Percentiles rank a stretch among this genome's conserved stretches.
These are phyloP conservation scores for Schizosaccharomyces osmophilus DNA, from an alignment of 805 yeast species.

Conservation along the genomic window DNA sequence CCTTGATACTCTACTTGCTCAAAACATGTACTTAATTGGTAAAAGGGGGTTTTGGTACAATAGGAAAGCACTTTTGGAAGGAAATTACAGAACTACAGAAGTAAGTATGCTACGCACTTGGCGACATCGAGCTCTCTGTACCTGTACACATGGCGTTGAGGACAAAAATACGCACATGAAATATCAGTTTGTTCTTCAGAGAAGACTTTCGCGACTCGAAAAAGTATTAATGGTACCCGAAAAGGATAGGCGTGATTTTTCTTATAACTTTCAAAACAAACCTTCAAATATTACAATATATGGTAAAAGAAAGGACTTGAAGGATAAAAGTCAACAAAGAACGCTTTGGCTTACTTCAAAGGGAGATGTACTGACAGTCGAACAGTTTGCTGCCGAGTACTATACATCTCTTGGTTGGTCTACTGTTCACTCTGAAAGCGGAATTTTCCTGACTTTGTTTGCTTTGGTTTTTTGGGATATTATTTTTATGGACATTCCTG, in stretches of 20 bases:
- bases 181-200: slow-evolving; percentile 7
- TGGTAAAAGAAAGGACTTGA: slow-evolving; percentile 3
- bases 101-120: slow-evolving; percentile 4
- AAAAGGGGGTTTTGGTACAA: slow-evolving; percentile 10
- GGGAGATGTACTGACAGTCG: slow-evolving; percentile 11
- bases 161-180: slow-evolving; percentile 8
- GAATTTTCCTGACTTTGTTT: slow-evolving; percentile 13
- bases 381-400: slow-evolving; percentile 13
- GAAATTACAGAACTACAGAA: slow-evolving; percentile 3
- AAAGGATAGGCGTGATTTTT: neutral
- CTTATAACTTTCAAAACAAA: neutral
- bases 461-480: slow-evolving; percentile 14
- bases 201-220: slow-evolving; percentile 7
- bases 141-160: slow-evolving; percentile 7
- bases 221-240: slow-evolving; percentile 5
- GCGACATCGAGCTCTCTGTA: slow-evolving; percentile 6
- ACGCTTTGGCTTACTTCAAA: slow-evolving; percentile 5
- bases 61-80: slow-evolving; percentile 8
- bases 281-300: slow-evolving; percentile 4
- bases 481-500: slow-evolving; percentile 7
- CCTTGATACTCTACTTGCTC: slow-evolving; percentile 5
- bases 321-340: slow-evolving; percentile 3
- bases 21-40: slow-evolving; percentile 6
- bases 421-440: slow-evolving; percentile 17
- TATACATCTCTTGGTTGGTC: slow-evolving; percentile 12